Evolutionary conservation across 2,329 filamentous ascomycete species (phyloP).

Genomic region (Orbilia blumenaviensis): DNA sequence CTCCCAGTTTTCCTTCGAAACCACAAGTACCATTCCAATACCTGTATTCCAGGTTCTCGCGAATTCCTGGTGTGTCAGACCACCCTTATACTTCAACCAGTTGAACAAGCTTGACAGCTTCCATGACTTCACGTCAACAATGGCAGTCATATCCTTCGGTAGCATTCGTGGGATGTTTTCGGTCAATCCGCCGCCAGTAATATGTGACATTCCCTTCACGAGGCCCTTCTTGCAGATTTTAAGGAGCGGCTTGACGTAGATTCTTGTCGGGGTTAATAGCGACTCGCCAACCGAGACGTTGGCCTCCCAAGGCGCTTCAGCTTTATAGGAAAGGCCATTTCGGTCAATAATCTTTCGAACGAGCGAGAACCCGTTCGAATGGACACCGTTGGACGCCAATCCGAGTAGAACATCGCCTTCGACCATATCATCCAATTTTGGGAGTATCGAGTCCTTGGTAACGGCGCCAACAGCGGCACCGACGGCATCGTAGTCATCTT

Average conservation of each 20-base stretch:
- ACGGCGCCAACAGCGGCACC: conserved; percentile 90
- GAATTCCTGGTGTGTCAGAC: conserved; percentile 80
- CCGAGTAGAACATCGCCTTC: conserved; percentile 86
- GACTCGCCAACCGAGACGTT: conserved; percentile 74
- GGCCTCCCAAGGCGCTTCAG: conserved; percentile 78
- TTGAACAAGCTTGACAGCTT: conserved; percentile 78
- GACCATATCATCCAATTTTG: conserved; percentile 77
- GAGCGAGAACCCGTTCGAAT: conserved; percentile 98
- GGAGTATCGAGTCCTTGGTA: conserved; percentile 72
- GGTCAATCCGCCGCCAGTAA: conserved; percentile 89
- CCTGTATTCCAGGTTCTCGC: conserved; percentile 94
- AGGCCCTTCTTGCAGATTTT: conserved; percentile 70
- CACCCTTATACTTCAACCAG: conserved; percentile 81
- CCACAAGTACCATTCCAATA: conserved; percentile 90
- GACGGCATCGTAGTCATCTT: conserved; percentile 90
- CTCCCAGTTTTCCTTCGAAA: conserved; percentile 72
- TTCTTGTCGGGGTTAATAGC: conserved; percentile 87
- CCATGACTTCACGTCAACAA: conserved; percentile 82
- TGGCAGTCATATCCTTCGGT: conserved; percentile 77
- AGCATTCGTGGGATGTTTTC: conserved; percentile 97
- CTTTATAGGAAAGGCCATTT: conserved; percentile 75
- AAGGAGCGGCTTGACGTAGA: conserved; percentile 87
- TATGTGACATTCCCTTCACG: conserved; percentile 93
- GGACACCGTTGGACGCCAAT: conserved; percentile 82
- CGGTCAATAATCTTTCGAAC: conserved; percentile 85